Base-by-base conservation (phyloP, 202 grass and related monocot genomes). In the Carex arenaria region DNA sequence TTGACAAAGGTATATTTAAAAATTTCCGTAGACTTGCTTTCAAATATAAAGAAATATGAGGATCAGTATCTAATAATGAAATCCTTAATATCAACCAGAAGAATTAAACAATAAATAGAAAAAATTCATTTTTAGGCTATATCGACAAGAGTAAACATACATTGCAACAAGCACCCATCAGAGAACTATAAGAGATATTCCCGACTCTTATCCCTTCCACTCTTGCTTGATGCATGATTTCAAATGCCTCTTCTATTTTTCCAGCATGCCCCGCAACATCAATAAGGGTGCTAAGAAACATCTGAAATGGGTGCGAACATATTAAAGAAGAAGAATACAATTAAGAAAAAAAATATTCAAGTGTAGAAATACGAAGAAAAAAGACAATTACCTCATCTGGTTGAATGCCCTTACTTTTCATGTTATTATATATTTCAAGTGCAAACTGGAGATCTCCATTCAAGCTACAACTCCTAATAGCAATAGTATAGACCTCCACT, bases 141-240 rank as follows among this genome's bases (percentile, higher is more conserved):
- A 74, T 54, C 22, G 7, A 30, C 11, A 13, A 79, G 67, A 7
- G 68, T 42, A 15, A 68, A 84, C 87, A 85, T 94, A 98, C 95
- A 91, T 98, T 98, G 86, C 95, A 94, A 85, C 95, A 98, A 87
- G 92, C 95, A 13, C 95, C 95, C 95, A 98, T 98, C 64, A 93
- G 89, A n/a, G 95, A 98, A 86, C 90, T 91, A 86, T 94, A 94
- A 88, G 90, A 86, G 68, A 94, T 89, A 61, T 80, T 87, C 82
- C 95, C 92, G 86, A 98, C 65, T 73, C 79, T 83, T 67, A 91
- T 87, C 79, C 89, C 95, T 89, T 93, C 89, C 64, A 72, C 85
- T 87, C 86, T 98, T 85, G 91, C 92, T 82, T 94, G 92, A 85
- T 93, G 87, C 55, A 98, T 91, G 70, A 98, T 93, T 84, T 93